Percentiles rank a stretch among this genome's conserved stretches.
phyloP scores from a whole-genome alignment of 83 land plant genomes.

The Thuja plicata region DNA sequence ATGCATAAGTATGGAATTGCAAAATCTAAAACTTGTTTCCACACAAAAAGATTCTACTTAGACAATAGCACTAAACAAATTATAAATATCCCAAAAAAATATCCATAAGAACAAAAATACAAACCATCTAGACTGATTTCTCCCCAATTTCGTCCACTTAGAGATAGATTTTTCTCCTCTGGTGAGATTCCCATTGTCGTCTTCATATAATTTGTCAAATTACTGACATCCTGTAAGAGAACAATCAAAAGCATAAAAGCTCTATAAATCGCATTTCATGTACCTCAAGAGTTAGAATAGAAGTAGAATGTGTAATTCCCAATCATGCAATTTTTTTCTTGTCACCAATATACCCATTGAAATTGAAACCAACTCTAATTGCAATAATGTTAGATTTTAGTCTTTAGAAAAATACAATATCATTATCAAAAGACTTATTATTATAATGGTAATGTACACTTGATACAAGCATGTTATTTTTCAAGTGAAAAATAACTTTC shows the following conservation, averaged over 20 bases:
- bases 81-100: background rate
- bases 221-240: conserved; percentile 37
- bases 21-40: background rate
- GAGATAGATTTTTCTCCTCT: conserved; percentile 49
- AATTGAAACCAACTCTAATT: background rate
- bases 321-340: background rate
- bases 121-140: conserved; percentile 42
- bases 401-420: background rate
- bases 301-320: background rate
- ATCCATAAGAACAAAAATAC: background rate
- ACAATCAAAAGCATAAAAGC: background rate
- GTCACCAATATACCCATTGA: background rate
- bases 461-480: background rate
- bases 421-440: background rate
- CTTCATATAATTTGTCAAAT: conserved; percentile 27
- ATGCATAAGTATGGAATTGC: background rate
- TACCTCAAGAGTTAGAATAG: background rate
- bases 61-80: background rate
- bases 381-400: background rate
- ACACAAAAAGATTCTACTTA: background rate
- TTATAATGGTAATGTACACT: background rate
- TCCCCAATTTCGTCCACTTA: conserved; percentile 63
- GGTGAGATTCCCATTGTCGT: conserved; percentile 43
- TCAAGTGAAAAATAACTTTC: background rate
- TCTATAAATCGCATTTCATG: background rate